phyloP scores from a whole-genome alignment of 352 stramenopile species.

The Globisporangium viniferum region DNA sequence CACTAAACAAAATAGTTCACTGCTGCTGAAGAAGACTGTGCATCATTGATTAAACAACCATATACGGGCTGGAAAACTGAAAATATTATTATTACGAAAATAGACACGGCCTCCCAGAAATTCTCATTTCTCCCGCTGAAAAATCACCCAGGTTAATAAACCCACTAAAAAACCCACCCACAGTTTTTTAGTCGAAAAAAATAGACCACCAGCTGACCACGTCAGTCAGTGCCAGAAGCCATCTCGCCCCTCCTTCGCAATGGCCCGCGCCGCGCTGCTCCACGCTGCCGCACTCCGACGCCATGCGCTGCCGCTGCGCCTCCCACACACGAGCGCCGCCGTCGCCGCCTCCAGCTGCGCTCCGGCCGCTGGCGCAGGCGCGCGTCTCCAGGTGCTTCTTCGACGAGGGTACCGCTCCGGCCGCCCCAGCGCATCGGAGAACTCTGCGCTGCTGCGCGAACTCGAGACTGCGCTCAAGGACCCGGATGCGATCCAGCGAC shows the following conservation, averaged over 20 bases:
- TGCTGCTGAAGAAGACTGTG: not conserved
- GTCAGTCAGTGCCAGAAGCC: conserved; percentile 6
- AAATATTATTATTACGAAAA: too few relatives aligned
- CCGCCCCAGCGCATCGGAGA: conserved; percentile 23
- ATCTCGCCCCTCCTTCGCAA: not conserved
- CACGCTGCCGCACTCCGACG: not conserved
- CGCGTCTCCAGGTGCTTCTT: not conserved
- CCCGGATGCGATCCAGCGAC: conserved; percentile 23
- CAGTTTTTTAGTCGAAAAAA: not conserved
- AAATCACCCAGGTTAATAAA: not conserved
- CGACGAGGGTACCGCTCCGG: conserved; percentile 8
- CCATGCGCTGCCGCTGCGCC: not conserved
- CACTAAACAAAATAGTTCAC: not conserved
- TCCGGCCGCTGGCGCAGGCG: not conserved
- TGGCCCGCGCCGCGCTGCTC: not conserved
- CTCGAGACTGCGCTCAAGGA: conserved; percentile 38
- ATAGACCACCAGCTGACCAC: conserved; percentile 1
- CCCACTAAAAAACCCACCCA: not conserved
- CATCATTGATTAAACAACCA: not conserved
- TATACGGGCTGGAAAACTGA: too few relatives aligned
- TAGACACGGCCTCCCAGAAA: not conserved
- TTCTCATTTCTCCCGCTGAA: not conserved
- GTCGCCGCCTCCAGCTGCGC: not conserved
- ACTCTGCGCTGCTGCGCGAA: conserved; percentile 36
- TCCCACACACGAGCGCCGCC: not conserved